Evolutionary conservation across 2,329 filamentous ascomycete species (phyloP), one percentile per base, ranked within the genome.

Genomic region (Aspergillus udagawae): DNA sequence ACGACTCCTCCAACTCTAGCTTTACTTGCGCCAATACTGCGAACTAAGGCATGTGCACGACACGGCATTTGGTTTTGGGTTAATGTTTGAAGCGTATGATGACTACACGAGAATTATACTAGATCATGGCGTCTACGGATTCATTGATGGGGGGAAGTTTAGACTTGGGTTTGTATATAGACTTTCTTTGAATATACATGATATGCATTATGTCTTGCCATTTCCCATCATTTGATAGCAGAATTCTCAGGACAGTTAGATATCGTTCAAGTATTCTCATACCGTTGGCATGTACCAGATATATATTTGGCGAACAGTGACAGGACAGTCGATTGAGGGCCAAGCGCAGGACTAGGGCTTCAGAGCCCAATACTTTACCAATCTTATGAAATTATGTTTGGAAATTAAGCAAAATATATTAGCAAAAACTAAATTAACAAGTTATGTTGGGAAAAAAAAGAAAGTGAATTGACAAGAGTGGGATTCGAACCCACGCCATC

Each of bases 11-110:
- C n/a, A 68, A 64, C 51, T 66, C 63, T 48, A 74, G 70, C 60
- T 78, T 76, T 56, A 72, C 74, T 3, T 78, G 75, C 53, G 70
- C 69, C 49, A 73, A 64, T 56, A 75, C 75, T 58, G 60, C 67
- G 14, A 47, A 3, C n/a, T 47, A 23, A 47, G 21, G 10, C 21
- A 21, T 17, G 20, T 12, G 42, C 42, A 47, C 9, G 20, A 14
- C 20, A 47, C 14, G 44, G 3, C 8, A 35, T 47, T 27, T 23
- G 9, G 20, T 47, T 23, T 47, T 17, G 21, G 21, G 21, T 45
- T 44, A 20, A 12, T 45, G n/a, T 45, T 45, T 20, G 21, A 23
- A 47, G 44, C 44, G 44, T 47, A 7, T 6, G 21, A 47, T 47
- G 21, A 47, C 21, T 47, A 23, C 44, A 47, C 21, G n/a, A 47